Conservation (phyloP, 2,329 filamentous ascomycete species). For the Pseudogymnoascus sp. region DNA sequence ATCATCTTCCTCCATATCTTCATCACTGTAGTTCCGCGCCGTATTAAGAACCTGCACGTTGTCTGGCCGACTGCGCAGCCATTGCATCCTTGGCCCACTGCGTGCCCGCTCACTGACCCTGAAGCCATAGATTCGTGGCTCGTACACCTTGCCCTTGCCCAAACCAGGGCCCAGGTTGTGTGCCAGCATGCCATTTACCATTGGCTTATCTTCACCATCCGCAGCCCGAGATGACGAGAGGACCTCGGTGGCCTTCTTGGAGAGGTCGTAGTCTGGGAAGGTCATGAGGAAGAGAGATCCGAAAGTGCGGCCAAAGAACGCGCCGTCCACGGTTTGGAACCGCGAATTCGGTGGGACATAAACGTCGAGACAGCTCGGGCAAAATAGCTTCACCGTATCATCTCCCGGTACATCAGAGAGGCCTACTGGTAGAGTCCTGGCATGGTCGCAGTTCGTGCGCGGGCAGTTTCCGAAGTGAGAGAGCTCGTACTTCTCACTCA, state of each 20-base stretch:
- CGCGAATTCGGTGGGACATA: constrained; percentile 96
- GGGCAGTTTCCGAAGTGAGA: constrained; percentile 94
- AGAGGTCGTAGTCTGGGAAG: constrained; percentile 90
- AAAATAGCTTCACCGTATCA: constrained; percentile 97
- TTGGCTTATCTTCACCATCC: constrained; percentile 32
- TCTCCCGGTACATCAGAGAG: constrained; percentile 90
- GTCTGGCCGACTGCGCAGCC: constrained; percentile 76
- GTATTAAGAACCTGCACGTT: constrained; percentile 82
- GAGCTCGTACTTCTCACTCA: constrained; percentile 98
- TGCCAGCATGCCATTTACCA: constrained; percentile 79
- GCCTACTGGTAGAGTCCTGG: constrained; percentile 85
- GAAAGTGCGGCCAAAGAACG: constrained; percentile 97
- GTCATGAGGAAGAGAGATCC: constrained; percentile 97
- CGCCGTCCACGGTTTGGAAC: constrained; percentile 94
- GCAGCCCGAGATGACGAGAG: constrained; percentile 33
- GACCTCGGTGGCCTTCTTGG: constrained; percentile 57
- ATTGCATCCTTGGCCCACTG: constrained; percentile 92
- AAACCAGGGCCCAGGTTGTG: constrained; percentile 84
- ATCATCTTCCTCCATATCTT: constrained; percentile 49
- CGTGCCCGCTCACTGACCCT: constrained; percentile 82
- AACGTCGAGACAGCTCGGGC: constrained; percentile 90
- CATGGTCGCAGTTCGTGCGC: constrained; percentile 84
- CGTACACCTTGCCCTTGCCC: constrained; percentile 75
- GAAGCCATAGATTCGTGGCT: constrained; percentile 95
- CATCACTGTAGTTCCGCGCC: constrained; percentile 44